Percentiles rank a stretch among this genome's conserved stretches.
These are phyloP conservation scores for Microbotryomycetes sp. DNA, from an alignment of 1,284 basidiomycete species.

Conservation along the genomic window DNA sequence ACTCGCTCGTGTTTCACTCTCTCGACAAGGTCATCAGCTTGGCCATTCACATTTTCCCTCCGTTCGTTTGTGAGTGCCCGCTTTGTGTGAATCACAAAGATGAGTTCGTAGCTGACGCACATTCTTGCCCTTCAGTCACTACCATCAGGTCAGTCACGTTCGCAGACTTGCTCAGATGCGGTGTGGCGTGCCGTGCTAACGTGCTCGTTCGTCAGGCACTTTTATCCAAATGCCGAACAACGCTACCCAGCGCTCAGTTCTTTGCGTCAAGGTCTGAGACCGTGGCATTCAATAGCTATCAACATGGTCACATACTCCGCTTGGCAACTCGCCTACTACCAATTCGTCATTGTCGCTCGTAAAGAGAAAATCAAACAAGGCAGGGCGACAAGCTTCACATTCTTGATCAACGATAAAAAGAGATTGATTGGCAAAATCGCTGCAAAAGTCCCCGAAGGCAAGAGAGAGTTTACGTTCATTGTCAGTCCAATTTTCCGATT, in stretches of 20 bases:
- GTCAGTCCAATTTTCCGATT: constrained; percentile 16
- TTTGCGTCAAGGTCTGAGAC: constrained; percentile 11
- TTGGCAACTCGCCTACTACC: constrained; percentile 38
- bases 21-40: constrained; percentile 39
- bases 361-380: constrained; percentile 39
- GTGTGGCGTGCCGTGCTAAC: no score
- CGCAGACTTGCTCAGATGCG: background rate
- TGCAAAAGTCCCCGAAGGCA: constrained; percentile 25
- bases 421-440: constrained; percentile 34
- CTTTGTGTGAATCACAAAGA: no score
- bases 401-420: constrained; percentile 35
- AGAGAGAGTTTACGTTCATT: constrained; percentile 34
- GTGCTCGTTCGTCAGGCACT: no score
- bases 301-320: constrained; percentile 31
- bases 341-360: constrained; percentile 36
- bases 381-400: constrained; percentile 38
- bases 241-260: constrained; percentile 32
- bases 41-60: constrained; percentile 38
- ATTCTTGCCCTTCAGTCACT: constrained; percentile 13
- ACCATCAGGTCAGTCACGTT: constrained; percentile 21
- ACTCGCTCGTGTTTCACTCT: constrained; percentile 39
- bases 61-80: constrained; percentile 15
- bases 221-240: constrained; percentile 28
- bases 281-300: constrained; percentile 29
- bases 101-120: background rate